Conservation (phyloP, 208 protist genomes). For the Trichomonas vaginalis region DNA sequence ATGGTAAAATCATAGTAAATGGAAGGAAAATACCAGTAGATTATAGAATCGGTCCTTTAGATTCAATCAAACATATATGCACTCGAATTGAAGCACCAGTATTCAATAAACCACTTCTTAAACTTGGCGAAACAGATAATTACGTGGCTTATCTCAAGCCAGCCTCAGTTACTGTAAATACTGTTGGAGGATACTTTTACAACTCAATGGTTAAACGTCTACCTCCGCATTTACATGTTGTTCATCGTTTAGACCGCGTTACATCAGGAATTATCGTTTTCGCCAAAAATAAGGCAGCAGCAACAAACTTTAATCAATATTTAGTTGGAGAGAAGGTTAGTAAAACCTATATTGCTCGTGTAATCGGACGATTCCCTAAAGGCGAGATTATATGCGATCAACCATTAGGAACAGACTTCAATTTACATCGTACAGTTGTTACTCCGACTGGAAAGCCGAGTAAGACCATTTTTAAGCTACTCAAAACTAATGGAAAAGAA, state of each 20-base stretch:
- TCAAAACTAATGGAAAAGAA: not conserved
- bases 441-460: not conserved
- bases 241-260: conserved; percentile 6
- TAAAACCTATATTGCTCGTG: conserved; percentile 15
- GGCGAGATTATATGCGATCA: not conserved
- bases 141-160: conserved; percentile 11
- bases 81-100: not conserved
- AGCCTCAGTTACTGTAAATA: not conserved
- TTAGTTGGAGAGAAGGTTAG: not conserved
- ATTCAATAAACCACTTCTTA: not conserved
- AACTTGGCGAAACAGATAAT: not conserved
- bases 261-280: conserved; percentile 9
- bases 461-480: not conserved
- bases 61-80: not conserved
- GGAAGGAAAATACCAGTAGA: not conserved
- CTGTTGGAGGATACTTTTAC: not conserved
- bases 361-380: conserved; percentile 8
- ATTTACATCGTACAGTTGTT: not conserved
- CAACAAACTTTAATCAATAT: not conserved
- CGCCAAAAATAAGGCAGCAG: not conserved
- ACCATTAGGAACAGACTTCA: not conserved
- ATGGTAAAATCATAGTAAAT: not conserved
- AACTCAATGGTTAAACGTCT: not conserved
- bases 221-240: not conserved
- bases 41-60: not conserved